Evolutionary conservation across 345 rosid genomes (phyloP), one percentile per base, ranked within the genome.

Genomic region (Sisymbrium irio): DNA sequence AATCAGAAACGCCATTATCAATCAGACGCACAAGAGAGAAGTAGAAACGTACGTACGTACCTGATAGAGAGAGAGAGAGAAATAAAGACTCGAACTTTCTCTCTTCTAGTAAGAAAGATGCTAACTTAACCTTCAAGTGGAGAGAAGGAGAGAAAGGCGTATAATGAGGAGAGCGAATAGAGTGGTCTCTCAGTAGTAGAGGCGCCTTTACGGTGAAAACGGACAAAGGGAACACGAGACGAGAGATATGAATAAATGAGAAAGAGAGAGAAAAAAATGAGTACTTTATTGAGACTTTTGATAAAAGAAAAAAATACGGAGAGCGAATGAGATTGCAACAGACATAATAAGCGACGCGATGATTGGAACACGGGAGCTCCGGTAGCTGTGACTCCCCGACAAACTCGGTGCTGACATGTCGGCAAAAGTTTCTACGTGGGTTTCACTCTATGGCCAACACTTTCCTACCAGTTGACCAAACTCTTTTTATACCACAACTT

Each of bases 361-460:
- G 55, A 69, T 69, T 69, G 65, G 73, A 56, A 69, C 33, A 14
- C 37, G 55, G 67, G 3, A 20, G 57, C 14, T 30, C 40, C 36
- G 42, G 58, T 57, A 57, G 25, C 57, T 42, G 64, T 69, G 44
- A 17, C 65, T 30, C 41, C 41, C 40, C 33, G 28, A 46, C 66
- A 40, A 57, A 58, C 36, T 14, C 45, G n/a, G 12, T 41, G 66
- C 74, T 58, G 66, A 58, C 57, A 10, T 71, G 75, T 71, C 75
- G 67, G 67, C 47, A 5, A 22, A 35, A 42, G 15, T 69, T 15
- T 18, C 10, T 57, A 69, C 73, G 73, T 42, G 73, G 44, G 1
- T 32, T 69, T 33, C 55, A 44, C 25, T 69, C 19, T 10, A 14
- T 17, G 65, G 51, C 44, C 65, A 30, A 55, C 49, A 11, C 41